Conservation (phyloP, 192 early-diverging fungal genomes). For the Backusella parvicylindrica region DNA sequence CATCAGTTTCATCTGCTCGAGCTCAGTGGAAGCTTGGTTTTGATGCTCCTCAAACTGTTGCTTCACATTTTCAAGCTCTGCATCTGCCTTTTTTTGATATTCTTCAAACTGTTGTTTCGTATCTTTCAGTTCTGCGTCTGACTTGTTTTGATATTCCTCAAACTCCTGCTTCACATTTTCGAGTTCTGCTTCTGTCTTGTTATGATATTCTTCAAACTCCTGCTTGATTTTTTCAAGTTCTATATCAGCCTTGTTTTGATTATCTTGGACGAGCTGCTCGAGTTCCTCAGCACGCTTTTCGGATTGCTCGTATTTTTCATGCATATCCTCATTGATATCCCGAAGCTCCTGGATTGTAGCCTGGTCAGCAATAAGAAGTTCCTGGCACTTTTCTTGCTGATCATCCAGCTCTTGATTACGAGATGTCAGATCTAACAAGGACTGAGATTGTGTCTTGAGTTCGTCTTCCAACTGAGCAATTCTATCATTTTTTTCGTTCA, state of each 20-base stretch:
- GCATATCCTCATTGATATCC: slow-evolving; percentile 19
- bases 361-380: slow-evolving; percentile 10
- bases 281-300: slow-evolving; percentile 12
- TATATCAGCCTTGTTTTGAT: not conserved
- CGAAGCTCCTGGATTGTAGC: slow-evolving; percentile 14
- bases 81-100: not conserved
- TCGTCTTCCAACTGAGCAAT: not conserved
- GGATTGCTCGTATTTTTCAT: not conserved
- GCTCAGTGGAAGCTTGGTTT: not conserved
- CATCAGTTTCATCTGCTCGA: slow-evolving; percentile 7
- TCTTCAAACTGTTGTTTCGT: not conserved
- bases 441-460: not conserved
- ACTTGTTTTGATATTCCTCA: not conserved
- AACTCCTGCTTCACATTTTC: not conserved
- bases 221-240: not conserved
- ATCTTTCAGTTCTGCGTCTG: not conserved
- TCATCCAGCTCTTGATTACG: not conserved
- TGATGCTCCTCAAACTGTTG: not conserved
- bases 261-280: not conserved
- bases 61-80: not conserved
- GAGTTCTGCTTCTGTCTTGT: not conserved
- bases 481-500: slow-evolving; percentile 18
- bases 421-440: not conserved
- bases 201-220: not conserved
- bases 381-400: slow-evolving; percentile 20